Base-by-base conservation (phyloP, 139 green algal genomes). In the Closterium sp. region DNA sequence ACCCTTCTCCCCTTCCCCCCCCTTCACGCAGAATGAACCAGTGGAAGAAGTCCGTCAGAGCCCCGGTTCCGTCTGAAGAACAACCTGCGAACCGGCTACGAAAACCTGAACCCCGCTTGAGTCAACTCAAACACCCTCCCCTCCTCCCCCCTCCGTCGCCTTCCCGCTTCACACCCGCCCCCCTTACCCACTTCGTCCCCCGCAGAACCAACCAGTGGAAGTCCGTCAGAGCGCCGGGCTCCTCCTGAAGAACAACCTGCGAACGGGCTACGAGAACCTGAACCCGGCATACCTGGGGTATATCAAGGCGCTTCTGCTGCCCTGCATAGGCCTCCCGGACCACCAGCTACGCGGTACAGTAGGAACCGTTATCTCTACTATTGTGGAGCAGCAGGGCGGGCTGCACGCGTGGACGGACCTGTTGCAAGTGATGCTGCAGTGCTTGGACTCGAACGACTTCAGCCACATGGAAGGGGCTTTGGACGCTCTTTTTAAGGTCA, bases 171-270 rank as follows among this genome's bases (percentile, higher is more conserved):
- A 1, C 38, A 8, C 3, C 2, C 38, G 9, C 1, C 16, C 38
- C 38, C 2, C 38, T 64, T 69, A 12, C 23, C 10, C 8, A 5
- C 43, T 5, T 69, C 43, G 1, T 69, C 10, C 43, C 43, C 43
- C 23, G 43, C 55, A 76, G 55, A 76, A 76, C 55, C n/a, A 90
- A 66, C 25, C 86, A 55, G 34, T 92, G 66, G 95, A 98, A 95
- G 96, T 99, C 0, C 94, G 98, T 6, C 98, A 99, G 91, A 96
- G 93, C 69, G 98, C 98, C 0, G 98, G 98, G 7, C 94, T 99
- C 34, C 91, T 99, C 84, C 94, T 99, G 35, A 99, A 99, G 93
- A 99, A 99, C 95, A 98, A 98, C 90, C 89, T 99, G 5, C 96
- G 96, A 83, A 85, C 94, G 31, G 94, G 96, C 66, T 98, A 95